phyloP scores from a whole-genome alignment of 805 yeast genomes.

The Monosporozyma servazzii region DNA sequence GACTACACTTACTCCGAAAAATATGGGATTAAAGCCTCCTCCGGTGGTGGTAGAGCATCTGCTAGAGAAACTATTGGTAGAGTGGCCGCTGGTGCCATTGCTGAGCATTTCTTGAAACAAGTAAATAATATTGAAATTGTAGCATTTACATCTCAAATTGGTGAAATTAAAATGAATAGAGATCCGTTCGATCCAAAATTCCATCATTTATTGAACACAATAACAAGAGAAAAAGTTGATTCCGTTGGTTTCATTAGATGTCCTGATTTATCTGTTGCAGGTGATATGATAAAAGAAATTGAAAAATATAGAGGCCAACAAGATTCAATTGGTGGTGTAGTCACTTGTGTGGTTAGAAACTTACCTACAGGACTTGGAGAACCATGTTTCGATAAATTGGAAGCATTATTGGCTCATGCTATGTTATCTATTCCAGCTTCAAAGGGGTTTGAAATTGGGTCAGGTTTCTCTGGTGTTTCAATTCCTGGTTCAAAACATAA shows the following conservation, averaged over 20 bases:
- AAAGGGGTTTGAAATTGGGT: slow-evolving; percentile 95
- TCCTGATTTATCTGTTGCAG: slow-evolving; percentile 67
- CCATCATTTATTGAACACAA: slow-evolving; percentile 55
- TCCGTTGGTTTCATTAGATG: slow-evolving; percentile 86
- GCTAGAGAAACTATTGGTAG: slow-evolving; percentile 98
- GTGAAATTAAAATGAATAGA: slow-evolving; percentile 68
- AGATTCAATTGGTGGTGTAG: slow-evolving; percentile 96
- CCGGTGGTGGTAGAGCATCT: slow-evolving; percentile 95
- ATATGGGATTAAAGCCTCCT: slow-evolving; percentile 86
- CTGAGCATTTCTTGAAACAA: slow-evolving; percentile 76
- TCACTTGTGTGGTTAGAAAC: slow-evolving; percentile 92
- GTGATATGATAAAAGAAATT: slow-evolving; percentile 75
- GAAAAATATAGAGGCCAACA: slow-evolving; percentile 76
- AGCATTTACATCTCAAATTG: slow-evolving; percentile 93
- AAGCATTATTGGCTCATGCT: slow-evolving; percentile 93
- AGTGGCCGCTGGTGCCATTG: slow-evolving; percentile 98
- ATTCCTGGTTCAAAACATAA: slow-evolving; percentile 93
- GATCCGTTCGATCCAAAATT: slow-evolving; percentile 58
- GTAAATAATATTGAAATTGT: slow-evolving; percentile 85
- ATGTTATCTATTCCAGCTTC: slow-evolving; percentile 97
- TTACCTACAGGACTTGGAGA: slow-evolving; percentile 95
- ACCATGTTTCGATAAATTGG: slow-evolving; percentile 94
- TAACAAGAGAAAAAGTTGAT: slow-evolving; percentile 85
- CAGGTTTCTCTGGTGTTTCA: slow-evolving; percentile 84
- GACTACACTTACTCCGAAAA: slow-evolving; percentile 87